Evolutionary conservation across 495 filamentous ascomycete genomes (phyloP).

Genomic region (Amphirosellinia nigrospora): DNA sequence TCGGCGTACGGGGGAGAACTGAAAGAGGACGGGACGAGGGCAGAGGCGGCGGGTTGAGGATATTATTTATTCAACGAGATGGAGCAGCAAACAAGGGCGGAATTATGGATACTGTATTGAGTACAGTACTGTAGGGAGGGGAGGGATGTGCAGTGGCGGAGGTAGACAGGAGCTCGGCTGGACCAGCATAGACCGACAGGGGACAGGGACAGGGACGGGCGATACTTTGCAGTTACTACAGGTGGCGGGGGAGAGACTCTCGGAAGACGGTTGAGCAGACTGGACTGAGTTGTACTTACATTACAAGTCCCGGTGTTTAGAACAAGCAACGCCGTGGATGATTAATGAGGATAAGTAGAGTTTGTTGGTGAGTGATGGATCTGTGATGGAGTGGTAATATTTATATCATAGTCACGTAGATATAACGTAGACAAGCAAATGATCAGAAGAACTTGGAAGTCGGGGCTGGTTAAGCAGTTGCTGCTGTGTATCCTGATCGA

Average conservation of each 20-base stretch:
- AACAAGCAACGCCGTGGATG: background rate
- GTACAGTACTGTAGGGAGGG: background rate
- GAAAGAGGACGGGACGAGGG: background rate
- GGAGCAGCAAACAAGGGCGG: background rate
- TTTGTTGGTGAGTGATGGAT: background rate
- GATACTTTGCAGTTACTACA: no score
- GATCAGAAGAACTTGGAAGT: slow-evolving; percentile 7
- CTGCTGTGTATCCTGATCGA: background rate
- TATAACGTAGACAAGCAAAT: background rate
- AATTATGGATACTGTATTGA: background rate
- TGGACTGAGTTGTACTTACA: no score
- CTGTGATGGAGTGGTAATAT: background rate
- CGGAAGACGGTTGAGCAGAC: background rate
- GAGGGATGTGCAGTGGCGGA: background rate
- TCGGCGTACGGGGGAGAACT: background rate
- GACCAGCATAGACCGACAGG: background rate
- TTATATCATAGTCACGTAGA: background rate
- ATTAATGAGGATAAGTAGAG: background rate
- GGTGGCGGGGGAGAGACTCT: background rate
- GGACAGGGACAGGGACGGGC: background rate
- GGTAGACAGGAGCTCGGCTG: background rate
- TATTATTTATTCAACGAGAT: slow-evolving; percentile 24
- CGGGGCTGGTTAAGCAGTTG: slow-evolving; percentile 8
- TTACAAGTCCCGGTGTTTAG: background rate
- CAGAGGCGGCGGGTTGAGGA: slow-evolving; percentile 15